Percentiles rank a stretch among this genome's conserved stretches.
phyloP scores from a whole-genome alignment of 305 asterid genomes.

The Solanum hybrid region DNA sequence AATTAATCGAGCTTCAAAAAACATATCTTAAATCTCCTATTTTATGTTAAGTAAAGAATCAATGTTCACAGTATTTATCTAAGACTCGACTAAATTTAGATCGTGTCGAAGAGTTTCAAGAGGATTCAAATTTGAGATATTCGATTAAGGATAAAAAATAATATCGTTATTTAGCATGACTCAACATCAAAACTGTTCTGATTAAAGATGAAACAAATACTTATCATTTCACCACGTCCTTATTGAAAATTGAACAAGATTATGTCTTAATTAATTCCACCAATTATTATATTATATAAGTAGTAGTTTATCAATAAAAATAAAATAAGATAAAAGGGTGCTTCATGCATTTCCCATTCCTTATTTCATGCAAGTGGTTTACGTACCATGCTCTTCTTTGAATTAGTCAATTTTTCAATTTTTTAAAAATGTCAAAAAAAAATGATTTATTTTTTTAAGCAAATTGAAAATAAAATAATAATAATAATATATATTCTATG shows the following conservation, averaged over 20 bases:
- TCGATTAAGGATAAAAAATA: neutral
- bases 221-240: neutral
- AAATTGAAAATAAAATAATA: neutral
- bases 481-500: neutral
- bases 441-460: neutral
- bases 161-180: neutral
- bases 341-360: neutral
- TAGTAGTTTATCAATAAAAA: neutral
- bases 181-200: accelerated
- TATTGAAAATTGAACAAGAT: neutral
- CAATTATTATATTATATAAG: neutral
- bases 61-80: accelerated
- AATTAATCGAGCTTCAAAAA: neutral
- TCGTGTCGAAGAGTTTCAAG: neutral
- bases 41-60: neutral
- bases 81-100: neutral
- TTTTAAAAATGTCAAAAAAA: neutral
- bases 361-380: neutral
- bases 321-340: neutral
- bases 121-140: neutral
- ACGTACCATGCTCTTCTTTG: neutral
- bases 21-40: neutral
- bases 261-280: neutral
- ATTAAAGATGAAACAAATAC: neutral
- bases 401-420: neutral